A percentile compares a stretch with the other conserved stretches of the same genome.
These are phyloP conservation scores for Vaccinium corymbosum DNA, from an alignment of 148 eudicot species.

Conservation along the genomic window DNA sequence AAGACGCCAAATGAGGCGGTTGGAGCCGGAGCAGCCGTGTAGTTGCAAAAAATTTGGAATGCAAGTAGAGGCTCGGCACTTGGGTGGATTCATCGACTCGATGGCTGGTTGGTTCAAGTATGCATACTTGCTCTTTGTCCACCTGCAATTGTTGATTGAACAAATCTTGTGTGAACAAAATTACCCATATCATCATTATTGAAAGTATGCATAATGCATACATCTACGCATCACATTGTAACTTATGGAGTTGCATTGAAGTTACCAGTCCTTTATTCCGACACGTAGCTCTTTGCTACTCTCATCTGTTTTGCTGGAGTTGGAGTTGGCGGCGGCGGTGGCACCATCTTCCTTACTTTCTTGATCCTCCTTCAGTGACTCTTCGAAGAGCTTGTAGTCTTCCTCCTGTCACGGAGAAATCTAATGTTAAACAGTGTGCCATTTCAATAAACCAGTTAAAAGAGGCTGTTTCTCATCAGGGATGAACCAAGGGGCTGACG, in stretches of 20 bases:
- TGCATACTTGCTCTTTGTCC: slow-evolving; percentile 82
- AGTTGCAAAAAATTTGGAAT: slow-evolving; percentile 36
- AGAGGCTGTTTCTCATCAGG: neutral
- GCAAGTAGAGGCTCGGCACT: slow-evolving; percentile 32
- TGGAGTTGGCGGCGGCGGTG: neutral
- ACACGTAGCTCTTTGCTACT: slow-evolving; percentile 43
- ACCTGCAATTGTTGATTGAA: slow-evolving; percentile 41
- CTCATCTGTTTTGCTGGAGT: slow-evolving; percentile 11
- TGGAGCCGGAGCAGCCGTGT: slow-evolving; percentile 25
- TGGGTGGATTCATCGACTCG: slow-evolving; percentile 26
- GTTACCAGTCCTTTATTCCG: slow-evolving; percentile 73
- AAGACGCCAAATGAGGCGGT: slow-evolving; percentile 23
- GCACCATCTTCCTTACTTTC: slow-evolving; percentile 22
- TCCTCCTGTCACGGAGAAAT: slow-evolving; percentile 33
- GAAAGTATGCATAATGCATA: neutral
- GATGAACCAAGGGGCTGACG: neutral
- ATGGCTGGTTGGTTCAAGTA: slow-evolving; percentile 67
- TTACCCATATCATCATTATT: neutral
- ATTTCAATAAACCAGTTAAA: neutral
- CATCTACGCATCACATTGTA: neutral
- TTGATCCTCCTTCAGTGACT: slow-evolving; percentile 34
- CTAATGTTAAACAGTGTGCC: neutral
- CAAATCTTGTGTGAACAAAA: neutral
- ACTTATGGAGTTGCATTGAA: neutral
- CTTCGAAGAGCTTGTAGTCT: slow-evolving; percentile 46